Evolutionary conservation across 2,329 filamentous ascomycete species (phyloP), one percentile per base, ranked within the genome.

Genomic region (Zarea fungicola): DNA sequence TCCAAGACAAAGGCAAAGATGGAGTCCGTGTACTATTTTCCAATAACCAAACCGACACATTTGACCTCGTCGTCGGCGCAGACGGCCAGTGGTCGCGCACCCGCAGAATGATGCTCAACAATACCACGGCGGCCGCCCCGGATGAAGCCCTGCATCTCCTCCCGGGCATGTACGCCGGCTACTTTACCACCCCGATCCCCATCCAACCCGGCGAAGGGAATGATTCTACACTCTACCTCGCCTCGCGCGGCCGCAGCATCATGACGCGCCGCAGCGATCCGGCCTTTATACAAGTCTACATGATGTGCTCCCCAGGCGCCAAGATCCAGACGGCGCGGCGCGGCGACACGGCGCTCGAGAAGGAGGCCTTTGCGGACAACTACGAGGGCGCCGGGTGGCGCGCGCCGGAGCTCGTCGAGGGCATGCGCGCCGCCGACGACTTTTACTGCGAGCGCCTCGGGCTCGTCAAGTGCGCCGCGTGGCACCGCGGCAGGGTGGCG

Each of bases 1-100:
- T 60, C 11, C 55, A 57, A 22, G 50, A 51, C 3, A n/a, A n/a
- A n/a, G 50, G 71, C 7, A 55, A 63, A 0, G 42, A 62, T 2
- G 37, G 50, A 1, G 68, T 77, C 0, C 52, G 62, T 3, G 70
- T 72, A 0, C 48, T 54, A 3, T 70, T 81, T 46, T 63, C 64
- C 2, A 65, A 77, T 49, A 74, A 74, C 2, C 59, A 58, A 10
- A 62, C 55, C 0, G 66, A 69, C 8, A 59, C 55, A 1, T 82
- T 68, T 42, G 77, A 81, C 54, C 57, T 82, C 0, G 53, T 82
- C 1, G 70, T 82, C 35, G 77, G 73, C 6, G 77, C 78, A 3
- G 79, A 83, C 50, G 80, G 80, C 0, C 69, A 75, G 36, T 64
- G 70, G 5, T 81, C 77, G 1, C 69, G 66, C 25, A 72, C 72